These are phyloP conservation scores for Coffea humblotiana DNA, from an alignment of 305 asterid genomes.

Conservation along the genomic window DNA sequence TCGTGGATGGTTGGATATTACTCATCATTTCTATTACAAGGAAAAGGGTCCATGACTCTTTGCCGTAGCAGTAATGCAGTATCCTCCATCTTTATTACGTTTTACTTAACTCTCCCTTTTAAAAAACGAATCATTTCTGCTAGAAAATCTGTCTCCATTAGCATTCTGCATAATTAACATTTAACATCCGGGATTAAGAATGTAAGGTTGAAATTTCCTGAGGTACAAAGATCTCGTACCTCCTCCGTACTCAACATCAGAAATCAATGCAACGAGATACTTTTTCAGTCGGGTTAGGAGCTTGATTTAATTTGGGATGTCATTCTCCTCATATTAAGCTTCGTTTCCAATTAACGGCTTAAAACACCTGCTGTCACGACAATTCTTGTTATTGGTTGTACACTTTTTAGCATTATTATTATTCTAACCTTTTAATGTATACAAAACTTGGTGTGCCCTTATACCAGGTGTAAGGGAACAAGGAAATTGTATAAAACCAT, in stretches of 20 bases:
- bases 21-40: slow-evolving; percentile 35
- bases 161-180: slow-evolving; percentile 23
- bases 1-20: slow-evolving; percentile 27
- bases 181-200: neutral
- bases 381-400: too few relatives aligned
- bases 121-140: slow-evolving; percentile 31
- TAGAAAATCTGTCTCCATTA: slow-evolving; percentile 39
- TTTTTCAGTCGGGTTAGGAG: neutral
- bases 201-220: neutral
- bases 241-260: neutral
- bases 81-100: slow-evolving; percentile 6
- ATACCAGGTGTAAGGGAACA: neutral
- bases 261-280: neutral
- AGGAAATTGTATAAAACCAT: neutral
- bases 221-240: neutral
- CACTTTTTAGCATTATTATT: neutral
- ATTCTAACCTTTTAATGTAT: neutral
- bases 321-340: neutral
- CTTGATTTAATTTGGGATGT: neutral
- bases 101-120: neutral
- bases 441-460: neutral
- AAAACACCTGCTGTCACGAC: neutral
- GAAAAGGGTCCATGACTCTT: slow-evolving; percentile 17
- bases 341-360: neutral
- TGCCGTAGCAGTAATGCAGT: slow-evolving; percentile 19